Evolutionary conservation across 2,329 filamentous ascomycete species (phyloP).

Genomic region (Talaromyces verruculosus): DNA sequence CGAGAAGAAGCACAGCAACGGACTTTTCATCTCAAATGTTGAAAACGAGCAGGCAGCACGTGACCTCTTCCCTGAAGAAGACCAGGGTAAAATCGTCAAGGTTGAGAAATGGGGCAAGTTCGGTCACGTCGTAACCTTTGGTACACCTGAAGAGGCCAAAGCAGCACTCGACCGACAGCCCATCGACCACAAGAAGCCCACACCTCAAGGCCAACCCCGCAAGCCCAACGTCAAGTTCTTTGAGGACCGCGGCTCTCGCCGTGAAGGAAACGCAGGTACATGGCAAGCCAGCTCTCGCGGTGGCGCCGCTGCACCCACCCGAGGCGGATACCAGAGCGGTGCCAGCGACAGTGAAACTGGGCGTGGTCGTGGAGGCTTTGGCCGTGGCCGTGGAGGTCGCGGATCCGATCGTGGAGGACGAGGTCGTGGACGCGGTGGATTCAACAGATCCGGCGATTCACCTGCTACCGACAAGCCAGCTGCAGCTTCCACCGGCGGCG

Average conservation of each 20-base stretch:
- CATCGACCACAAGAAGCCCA: slow-evolving; percentile 71
- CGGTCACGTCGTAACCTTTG: slow-evolving; percentile 81
- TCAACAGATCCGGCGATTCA: slow-evolving; percentile 54
- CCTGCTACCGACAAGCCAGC: slow-evolving; percentile 35
- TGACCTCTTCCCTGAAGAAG: slow-evolving; percentile 78
- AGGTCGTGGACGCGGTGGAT: slow-evolving; percentile 45
- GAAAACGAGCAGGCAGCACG: slow-evolving; percentile 79
- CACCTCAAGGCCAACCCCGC: slow-evolving; percentile 66
- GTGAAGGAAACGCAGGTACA: slow-evolving; percentile 49
- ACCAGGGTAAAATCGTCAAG: slow-evolving; percentile 75
- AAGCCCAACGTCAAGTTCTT: slow-evolving; percentile 83
- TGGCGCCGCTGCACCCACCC: slow-evolving; percentile 61
- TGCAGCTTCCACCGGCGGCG: slow-evolving; percentile 34
- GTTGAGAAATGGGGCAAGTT: slow-evolving; percentile 68
- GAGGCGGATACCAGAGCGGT: slow-evolving; percentile 80
- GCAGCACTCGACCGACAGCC: slow-evolving; percentile 72
- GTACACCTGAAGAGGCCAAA: slow-evolving; percentile 75
- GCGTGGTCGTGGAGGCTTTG: slow-evolving; percentile 57
- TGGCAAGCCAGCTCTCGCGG: slow-evolving; percentile 61
- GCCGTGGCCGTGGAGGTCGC: slow-evolving; percentile 57
- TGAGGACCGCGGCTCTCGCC: slow-evolving; percentile 62
- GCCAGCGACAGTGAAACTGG: slow-evolving; percentile 72
- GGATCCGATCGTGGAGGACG: slow-evolving; percentile 39
- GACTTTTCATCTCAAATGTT: slow-evolving; percentile 86
- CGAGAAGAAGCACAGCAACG: slow-evolving; percentile 69